These are phyloP conservation scores for Forsythia suspensa DNA, from an alignment of 257 asterid species.

Conservation along the genomic window DNA sequence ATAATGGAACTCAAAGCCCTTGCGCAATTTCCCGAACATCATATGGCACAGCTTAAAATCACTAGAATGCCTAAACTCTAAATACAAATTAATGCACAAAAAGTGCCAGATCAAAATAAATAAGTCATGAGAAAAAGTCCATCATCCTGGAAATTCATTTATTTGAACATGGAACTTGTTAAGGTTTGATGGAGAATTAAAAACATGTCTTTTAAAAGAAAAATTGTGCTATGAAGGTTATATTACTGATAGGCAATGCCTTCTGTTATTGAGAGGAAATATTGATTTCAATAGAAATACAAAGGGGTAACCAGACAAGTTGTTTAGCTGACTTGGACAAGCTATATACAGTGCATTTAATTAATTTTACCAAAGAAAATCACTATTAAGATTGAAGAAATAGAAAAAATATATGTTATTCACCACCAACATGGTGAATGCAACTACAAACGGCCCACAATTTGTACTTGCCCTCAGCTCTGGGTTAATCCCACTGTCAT, in stretches of 20 bases:
- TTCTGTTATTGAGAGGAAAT: not conserved
- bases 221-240: not conserved
- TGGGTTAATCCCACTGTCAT: not conserved
- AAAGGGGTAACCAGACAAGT: not conserved
- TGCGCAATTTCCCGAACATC: slow-evolving; percentile 77
- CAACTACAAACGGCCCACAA: not conserved
- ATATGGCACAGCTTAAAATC: slow-evolving; percentile 35
- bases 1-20: slow-evolving; percentile 63
- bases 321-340: too few species aligned
- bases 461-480: not conserved
- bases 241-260: not conserved
- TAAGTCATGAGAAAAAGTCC: too few species aligned
- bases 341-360: too few species aligned
- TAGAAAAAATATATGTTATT: too few species aligned
- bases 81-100: not conserved
- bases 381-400: too few species aligned
- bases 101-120: not conserved
- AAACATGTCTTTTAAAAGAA: not conserved
- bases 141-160: too few species aligned
- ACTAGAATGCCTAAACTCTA: not conserved
- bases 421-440: too few species aligned
- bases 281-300: not conserved
- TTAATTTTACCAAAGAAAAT: too few species aligned
- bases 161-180: not conserved
- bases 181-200: not conserved